Base-by-base conservation (phyloP, 1,284 basidiomycete species). In the Anthracocystis walkeri region DNA sequence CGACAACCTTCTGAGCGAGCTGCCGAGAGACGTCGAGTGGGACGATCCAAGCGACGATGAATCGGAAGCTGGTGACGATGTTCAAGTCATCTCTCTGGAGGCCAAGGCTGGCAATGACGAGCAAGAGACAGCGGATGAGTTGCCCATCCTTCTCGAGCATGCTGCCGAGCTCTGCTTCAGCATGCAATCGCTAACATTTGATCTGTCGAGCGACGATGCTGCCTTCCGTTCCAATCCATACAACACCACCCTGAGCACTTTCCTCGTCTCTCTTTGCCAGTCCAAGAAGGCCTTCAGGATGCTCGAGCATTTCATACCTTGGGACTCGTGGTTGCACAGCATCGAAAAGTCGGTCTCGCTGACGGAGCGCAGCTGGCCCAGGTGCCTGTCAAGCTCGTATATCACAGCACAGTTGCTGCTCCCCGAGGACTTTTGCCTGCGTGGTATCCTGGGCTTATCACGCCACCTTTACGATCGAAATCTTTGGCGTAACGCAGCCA, bases 351-450 rank as follows among this genome's bases (percentile, higher is more conserved):
- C 65, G 14, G 42, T 65, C 14, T 65, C 65, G 16, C 46, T 61
- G 49, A 51, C 18, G 5, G 65, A 65, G 53, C 65, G 68, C 21
- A 23, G 18, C 31, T 67, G 73, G 68, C 68, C 74, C n/a, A 71
- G 60, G 35, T 41, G 50, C n/a, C 61, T 72, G 10, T 45, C 61
- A 4, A 46, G 27, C 18, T 52, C 70, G 16, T 86, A 87, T 53
- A 82, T 88, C 8, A 84, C 86, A 16, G 79, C 89, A 8, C 90
- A 89, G 59, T 87, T 89, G 14, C 92, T 94, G 0, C 87, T 99
- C 3, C 90, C 93, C 0, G 97, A 99, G 85, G 97, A 99, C 84
- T 97, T 95, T 94, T 93, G 93, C 78, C 86, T 98, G 68, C 89
- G 95, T 33, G 97, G 97, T 4, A 92, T 95, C 90, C 93, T 67